phyloP scores from a whole-genome alignment of 805 yeast genomes.

The Candida xiaguanensis region DNA sequence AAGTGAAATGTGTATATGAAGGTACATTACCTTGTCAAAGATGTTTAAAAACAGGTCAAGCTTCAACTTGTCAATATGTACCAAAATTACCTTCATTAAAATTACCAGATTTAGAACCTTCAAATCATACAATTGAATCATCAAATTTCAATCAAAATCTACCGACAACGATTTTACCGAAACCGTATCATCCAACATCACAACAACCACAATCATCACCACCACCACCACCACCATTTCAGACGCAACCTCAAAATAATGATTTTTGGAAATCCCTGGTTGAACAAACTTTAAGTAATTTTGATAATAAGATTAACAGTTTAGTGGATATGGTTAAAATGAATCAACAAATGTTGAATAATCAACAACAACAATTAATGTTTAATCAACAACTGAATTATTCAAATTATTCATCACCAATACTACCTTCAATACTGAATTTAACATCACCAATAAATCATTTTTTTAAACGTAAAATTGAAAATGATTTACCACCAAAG shows the following conservation, averaged over 20 bases:
- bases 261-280: constrained; percentile 32
- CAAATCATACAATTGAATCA: no score
- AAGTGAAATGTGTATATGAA: constrained; percentile 57
- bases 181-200: background rate
- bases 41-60: constrained; percentile 48
- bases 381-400: constrained; percentile 1
- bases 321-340: constrained; percentile 31
- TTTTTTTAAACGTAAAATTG: background rate
- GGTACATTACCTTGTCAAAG: constrained; percentile 52
- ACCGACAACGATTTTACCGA: background rate
- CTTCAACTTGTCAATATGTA: constrained; percentile 49
- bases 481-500: background rate
- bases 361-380: constrained; percentile 14
- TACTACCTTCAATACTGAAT: constrained; percentile 2
- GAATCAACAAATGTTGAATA: constrained; percentile 26
- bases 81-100: constrained; percentile 46
- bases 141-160: background rate
- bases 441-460: background rate
- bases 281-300: constrained; percentile 31
- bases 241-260: background rate
- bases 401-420: background rate
- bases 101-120: constrained; percentile 18
- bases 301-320: constrained; percentile 36
- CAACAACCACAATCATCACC: background rate
- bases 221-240: background rate